Percentiles rank a stretch among this genome's conserved stretches.
Conservation (phyloP, 495 filamentous ascomycete genomes). For the Xylona heveae region DNA sequence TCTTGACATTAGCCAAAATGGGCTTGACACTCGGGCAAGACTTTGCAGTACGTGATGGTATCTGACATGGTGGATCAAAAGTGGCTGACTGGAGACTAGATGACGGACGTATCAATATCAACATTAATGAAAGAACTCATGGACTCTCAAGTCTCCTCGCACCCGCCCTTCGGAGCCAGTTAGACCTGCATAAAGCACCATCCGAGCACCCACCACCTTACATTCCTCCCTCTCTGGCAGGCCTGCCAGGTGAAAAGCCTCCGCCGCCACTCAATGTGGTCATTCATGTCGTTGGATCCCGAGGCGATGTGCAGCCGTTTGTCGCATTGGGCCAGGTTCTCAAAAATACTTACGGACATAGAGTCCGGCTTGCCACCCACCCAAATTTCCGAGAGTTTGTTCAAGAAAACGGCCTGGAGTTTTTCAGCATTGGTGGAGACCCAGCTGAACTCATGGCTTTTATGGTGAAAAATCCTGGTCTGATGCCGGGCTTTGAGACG, state of each 20-base stretch:
- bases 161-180: slow-evolving; percentile 39
- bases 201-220: slow-evolving; percentile 30
- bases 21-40: slow-evolving; percentile 1
- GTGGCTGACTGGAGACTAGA: slow-evolving; percentile 13
- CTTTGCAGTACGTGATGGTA: background rate
- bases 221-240: slow-evolving; percentile 38
- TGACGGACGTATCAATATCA: slow-evolving; percentile 57
- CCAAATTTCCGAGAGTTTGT: slow-evolving; percentile 47
- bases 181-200: slow-evolving; percentile 22
- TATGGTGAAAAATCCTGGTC: slow-evolving; percentile 69
- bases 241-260: slow-evolving; percentile 32
- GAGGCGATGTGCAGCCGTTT: slow-evolving; percentile 66
- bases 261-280: slow-evolving; percentile 45
- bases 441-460: slow-evolving; percentile 66
- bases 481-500: slow-evolving; percentile 49
- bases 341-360: slow-evolving; percentile 41
- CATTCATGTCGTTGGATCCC: slow-evolving; percentile 58
- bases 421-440: slow-evolving; percentile 63
- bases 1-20: slow-evolving; percentile 1
- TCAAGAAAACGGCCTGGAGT: slow-evolving; percentile 48
- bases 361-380: slow-evolving; percentile 61
- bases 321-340: slow-evolving; percentile 43
- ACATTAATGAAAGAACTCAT: slow-evolving; percentile 42
- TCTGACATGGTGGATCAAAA: background rate
- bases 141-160: slow-evolving; percentile 42